Percentiles rank a stretch among this genome's conserved stretches.
Evolutionary conservation across 202 grass and related monocot genomes (phyloP).

Genomic region (Alloteropsis angusta): DNA sequence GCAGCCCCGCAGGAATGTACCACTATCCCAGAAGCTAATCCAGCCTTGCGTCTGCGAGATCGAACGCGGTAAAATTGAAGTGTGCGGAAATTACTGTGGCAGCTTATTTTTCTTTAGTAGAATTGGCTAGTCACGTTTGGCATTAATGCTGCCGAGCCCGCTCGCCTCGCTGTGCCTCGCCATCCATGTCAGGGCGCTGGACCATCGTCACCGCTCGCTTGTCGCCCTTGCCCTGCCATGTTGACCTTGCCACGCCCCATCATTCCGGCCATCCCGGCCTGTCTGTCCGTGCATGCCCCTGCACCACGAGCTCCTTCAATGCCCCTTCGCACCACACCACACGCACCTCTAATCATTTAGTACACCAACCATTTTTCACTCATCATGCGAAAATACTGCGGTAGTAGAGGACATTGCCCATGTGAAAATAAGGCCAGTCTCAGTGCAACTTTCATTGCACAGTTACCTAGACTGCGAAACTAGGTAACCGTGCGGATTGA

Average conservation of each 20-base stretch:
- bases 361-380: not conserved
- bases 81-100: not conserved
- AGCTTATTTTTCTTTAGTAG: not conserved
- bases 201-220: slow-evolving; percentile 31
- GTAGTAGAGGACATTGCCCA: no score
- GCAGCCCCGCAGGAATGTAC: not conserved
- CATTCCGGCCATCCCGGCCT: slow-evolving; percentile 3
- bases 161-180: slow-evolving; percentile 22
- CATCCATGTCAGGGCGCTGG: slow-evolving; percentile 25
- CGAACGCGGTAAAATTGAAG: not conserved
- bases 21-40: not conserved
- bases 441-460: no score
- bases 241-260: slow-evolving; percentile 30
- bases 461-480: no score
- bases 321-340: slow-evolving; percentile 5
- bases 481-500: no score
- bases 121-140: slow-evolving; percentile 18
- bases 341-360: slow-evolving; percentile 24
- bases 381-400: not conserved
- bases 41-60: not conserved
- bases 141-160: slow-evolving; percentile 27
- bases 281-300: not conserved
- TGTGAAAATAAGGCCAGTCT: no score
- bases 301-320: not conserved
- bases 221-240: not conserved